Percentiles rank a stretch among this genome's conserved stretches.
Evolutionary conservation across 2,329 filamentous ascomycete species (phyloP).

Genomic region (Sarocladium kiliense): DNA sequence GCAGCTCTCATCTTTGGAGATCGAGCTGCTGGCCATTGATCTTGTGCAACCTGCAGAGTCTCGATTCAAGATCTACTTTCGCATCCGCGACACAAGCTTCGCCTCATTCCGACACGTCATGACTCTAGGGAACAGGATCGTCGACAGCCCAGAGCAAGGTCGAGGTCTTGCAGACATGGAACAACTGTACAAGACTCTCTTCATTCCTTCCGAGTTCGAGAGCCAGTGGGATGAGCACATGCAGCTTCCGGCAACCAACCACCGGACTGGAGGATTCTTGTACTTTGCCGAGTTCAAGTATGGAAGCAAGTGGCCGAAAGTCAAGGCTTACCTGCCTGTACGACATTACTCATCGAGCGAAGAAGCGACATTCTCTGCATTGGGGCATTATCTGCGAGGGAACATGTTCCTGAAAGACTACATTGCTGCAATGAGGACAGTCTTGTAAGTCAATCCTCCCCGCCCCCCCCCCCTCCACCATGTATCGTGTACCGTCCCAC

Average conservation of each 20-base stretch:
- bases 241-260: not conserved
- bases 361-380: no score
- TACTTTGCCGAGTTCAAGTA: constrained; percentile 20
- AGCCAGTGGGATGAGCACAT: constrained; percentile 20
- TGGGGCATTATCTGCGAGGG: no score
- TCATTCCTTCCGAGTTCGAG: no score
- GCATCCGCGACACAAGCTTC: constrained; percentile 24
- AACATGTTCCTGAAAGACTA: no score
- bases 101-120: constrained; percentile 15
- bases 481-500: no score
- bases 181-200: no score
- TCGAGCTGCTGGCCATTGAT: constrained; percentile 26
- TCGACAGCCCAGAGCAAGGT: no score
- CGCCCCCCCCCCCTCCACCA: no score
- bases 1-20: no score
- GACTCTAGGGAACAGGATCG: constrained; percentile 13
- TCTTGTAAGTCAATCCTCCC: no score
- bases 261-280: not conserved
- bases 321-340: constrained; percentile 29
- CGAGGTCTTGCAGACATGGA: no score
- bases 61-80: constrained; percentile 31
- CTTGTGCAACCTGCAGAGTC: constrained; percentile 20
- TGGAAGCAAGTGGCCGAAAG: constrained; percentile 15
- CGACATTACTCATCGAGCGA: constrained; percentile 24
- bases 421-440: no score